A percentile compares a stretch with the other conserved stretches of the same genome.
Evolutionary conservation across 176 grass and related monocot genomes (phyloP).

Genomic region (Urochloa ruziziensis): DNA sequence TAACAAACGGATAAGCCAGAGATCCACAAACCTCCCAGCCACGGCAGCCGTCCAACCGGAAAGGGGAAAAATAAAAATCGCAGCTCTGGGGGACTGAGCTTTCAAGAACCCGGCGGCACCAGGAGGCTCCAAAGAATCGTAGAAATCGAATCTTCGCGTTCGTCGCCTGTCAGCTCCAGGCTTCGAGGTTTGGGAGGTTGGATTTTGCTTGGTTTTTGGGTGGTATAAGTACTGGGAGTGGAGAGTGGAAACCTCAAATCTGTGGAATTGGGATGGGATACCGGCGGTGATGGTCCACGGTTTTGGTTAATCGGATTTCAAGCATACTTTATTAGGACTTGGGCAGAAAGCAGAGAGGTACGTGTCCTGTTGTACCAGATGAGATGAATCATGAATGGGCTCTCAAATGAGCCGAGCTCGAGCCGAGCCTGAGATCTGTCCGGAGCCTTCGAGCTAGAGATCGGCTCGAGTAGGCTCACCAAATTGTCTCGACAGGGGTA

Average conservation of each 20-base stretch:
- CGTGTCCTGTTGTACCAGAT: background rate
- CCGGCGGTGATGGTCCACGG: constrained; percentile 44
- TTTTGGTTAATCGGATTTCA: constrained; percentile 43
- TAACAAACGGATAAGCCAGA: background rate
- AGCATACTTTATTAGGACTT: background rate
- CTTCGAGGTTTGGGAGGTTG: background rate
- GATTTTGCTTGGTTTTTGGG: constrained; percentile 4
- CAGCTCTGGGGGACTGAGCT: background rate
- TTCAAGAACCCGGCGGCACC: background rate
- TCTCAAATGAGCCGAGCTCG: background rate
- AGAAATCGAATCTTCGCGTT: background rate
- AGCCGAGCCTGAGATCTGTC: too few relatives aligned
- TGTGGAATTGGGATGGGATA: constrained; percentile 36
- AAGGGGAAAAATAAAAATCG: background rate
- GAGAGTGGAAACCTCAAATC: constrained; percentile 21
- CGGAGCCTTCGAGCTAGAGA: too few relatives aligned
- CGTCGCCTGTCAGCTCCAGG: background rate
- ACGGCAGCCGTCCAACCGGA: background rate
- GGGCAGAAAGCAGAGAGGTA: background rate
- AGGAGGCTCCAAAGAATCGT: background rate
- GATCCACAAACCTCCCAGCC: constrained; percentile 10
- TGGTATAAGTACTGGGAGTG: constrained; percentile 25
- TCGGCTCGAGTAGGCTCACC: too few relatives aligned
- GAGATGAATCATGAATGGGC: background rate
- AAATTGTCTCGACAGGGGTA: too few relatives aligned